Evolutionary conservation across 2,329 filamentous ascomycete genomes (phyloP), one percentile per base, ranked within the genome.

Genomic region (Aspergillus sclerotialis): DNA sequence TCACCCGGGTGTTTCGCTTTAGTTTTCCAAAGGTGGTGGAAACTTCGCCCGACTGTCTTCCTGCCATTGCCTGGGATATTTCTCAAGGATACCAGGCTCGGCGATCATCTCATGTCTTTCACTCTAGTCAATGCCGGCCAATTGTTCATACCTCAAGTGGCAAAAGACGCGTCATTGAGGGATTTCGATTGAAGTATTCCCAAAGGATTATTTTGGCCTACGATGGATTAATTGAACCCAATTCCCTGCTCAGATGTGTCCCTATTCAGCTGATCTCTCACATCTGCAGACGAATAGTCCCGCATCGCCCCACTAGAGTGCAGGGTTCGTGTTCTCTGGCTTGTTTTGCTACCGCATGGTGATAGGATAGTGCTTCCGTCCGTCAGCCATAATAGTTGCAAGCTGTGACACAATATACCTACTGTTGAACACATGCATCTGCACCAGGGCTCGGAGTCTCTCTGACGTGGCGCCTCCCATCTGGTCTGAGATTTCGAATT

Each of bases 251-350:
- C 37, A 31, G 38, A 50, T 48, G 46, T 49, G 46, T 53, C 52
- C 45, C 45, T 43, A 44, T 62, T 63, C 60, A 63, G 59, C 58
- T 63, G 60, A 63, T 60, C 58, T 56, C 42, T 52, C 46, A 53
- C 45, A 43, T 49, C 56, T 63, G 59, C 60, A 63, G 53, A 59
- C 37, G 45, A 47, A 49, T 54, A 51, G 55, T 59, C 49, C 53
- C 50, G 55, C 59, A 61, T 60, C 40, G 35, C 53, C 51, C 52
- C 52, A 48, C 53, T 53, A 49, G 53, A 51, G 50, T 61, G 55
- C 58, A 58, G 53, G 54, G 54, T 53, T 52, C 45, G 46, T 43
- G 40, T 37, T 50, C 46, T 42, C 41, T 45, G 33, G 44, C 44
- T 48, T 50, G 43, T 45, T 39, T 35, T 36, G 32, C 44, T 46